Percentiles rank a stretch among this genome's conserved stretches.
These are phyloP conservation scores for Nannochloropsis salina DNA, from an alignment of 108 stramenopile species.

Conservation along the genomic window DNA sequence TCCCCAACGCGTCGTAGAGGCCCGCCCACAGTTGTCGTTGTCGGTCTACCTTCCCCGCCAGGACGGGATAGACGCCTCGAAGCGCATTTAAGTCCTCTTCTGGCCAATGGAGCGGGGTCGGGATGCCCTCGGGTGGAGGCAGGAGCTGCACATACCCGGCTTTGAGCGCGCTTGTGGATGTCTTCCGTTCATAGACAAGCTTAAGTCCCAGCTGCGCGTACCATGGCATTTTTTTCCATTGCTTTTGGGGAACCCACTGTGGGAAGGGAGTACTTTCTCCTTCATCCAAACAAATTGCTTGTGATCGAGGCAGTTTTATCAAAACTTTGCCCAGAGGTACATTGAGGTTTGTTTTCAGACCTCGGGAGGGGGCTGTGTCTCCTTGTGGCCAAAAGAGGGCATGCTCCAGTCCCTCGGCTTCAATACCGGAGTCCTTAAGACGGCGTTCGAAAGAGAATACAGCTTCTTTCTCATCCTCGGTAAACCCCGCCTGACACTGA, in stretches of 20 bases:
- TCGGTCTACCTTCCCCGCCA: neutral
- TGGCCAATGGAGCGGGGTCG: neutral
- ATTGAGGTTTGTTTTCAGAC: neutral
- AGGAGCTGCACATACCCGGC: neutral
- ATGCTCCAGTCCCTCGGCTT: neutral
- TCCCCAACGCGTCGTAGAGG: conserved; percentile 1
- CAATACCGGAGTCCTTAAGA: neutral
- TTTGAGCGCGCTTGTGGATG: neutral
- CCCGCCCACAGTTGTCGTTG: neutral
- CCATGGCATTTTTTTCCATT: conserved; percentile 16
- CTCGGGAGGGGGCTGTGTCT: neutral
- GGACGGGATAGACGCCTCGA: conserved; percentile 3
- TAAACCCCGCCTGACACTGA: neutral
- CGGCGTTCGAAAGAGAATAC: conserved; percentile 14
- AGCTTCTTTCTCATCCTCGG: neutral
- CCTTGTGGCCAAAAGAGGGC: conserved; percentile 15
- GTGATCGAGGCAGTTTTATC: neutral
- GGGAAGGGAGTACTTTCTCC: neutral
- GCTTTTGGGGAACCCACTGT: neutral
- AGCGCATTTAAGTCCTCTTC: neutral
- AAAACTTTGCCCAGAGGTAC: neutral
- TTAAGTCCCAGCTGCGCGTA: conserved; percentile 11
- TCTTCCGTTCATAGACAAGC: conserved; percentile 14
- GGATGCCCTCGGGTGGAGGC: neutral
- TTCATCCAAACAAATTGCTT: conserved; percentile 20